Evolutionary conservation across 345 rosid genomes (phyloP).

Genomic region (Fremontodendron californicum): DNA sequence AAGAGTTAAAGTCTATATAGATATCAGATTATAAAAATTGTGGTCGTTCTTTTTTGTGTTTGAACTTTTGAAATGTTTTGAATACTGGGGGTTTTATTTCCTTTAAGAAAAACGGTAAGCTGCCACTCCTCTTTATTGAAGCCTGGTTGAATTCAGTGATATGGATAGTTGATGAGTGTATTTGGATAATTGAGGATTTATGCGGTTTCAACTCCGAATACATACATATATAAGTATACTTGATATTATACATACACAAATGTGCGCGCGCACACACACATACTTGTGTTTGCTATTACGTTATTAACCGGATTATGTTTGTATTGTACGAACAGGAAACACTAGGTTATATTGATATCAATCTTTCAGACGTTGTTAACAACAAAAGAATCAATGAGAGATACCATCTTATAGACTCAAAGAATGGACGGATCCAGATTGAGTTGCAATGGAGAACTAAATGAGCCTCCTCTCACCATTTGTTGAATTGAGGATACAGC

Average conservation of each 20-base stretch:
- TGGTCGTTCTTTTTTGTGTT: not conserved
- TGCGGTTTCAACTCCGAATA: not conserved
- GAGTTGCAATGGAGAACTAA: conserved; percentile 90
- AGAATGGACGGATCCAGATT: conserved; percentile 73
- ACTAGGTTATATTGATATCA: conserved; percentile 70
- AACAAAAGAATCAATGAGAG: conserved; percentile 85
- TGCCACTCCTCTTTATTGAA: not conserved
- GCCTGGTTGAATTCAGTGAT: not conserved
- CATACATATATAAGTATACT: not conserved
- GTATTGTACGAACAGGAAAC: conserved; percentile 52
- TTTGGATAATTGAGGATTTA: not conserved
- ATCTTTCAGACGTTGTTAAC: conserved; percentile 75
- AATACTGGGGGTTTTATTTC: no score
- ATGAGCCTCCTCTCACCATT: conserved; percentile 21
- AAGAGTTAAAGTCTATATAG: not conserved
- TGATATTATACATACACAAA: not conserved
- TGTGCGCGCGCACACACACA: no score
- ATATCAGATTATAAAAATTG: not conserved
- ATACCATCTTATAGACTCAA: conserved; percentile 90
- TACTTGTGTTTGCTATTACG: no score
- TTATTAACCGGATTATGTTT: not conserved
- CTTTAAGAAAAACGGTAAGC: not conserved
- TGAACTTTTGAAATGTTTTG: not conserved
- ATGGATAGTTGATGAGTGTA: not conserved
- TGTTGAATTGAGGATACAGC: not conserved